Evolutionary conservation across 495 filamentous ascomycete genomes (phyloP).

Genomic region (Emericellopsis terricola): DNA sequence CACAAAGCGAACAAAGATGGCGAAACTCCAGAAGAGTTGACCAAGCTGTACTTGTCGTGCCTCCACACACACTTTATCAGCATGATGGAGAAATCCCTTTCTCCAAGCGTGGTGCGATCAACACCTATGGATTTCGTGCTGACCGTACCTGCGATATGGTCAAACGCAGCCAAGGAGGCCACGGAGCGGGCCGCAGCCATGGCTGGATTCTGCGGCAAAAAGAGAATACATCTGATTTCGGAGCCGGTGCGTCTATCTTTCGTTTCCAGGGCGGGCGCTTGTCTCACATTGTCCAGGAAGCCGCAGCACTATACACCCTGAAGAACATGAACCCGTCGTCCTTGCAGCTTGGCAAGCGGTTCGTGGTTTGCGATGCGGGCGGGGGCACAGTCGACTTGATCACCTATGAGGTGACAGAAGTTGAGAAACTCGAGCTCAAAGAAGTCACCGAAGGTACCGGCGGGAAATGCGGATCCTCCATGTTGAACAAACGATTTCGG

Average conservation of each 20-base stretch:
- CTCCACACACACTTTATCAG: constrained; percentile 17
- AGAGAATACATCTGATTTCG: constrained; percentile 31
- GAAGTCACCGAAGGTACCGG: constrained; percentile 18
- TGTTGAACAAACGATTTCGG: constrained; percentile 19
- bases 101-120: constrained; percentile 9
- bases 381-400: constrained; percentile 40
- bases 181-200: constrained; percentile 24
- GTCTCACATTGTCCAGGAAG: constrained; percentile 19
- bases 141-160: constrained; percentile 39
- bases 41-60: constrained; percentile 19
- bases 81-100: constrained; percentile 12
- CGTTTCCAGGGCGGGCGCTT: neutral
- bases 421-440: constrained; percentile 10
- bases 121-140: constrained; percentile 21
- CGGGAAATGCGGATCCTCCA: constrained; percentile 17
- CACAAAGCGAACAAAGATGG: constrained; percentile 1
- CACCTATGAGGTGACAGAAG: constrained; percentile 1
- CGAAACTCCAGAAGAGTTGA: constrained; percentile 11
- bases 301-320: constrained; percentile 36
- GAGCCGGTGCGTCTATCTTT: constrained; percentile 27
- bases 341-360: constrained; percentile 8
- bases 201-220: constrained; percentile 30
- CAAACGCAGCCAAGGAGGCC: constrained; percentile 27
- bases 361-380: constrained; percentile 39
- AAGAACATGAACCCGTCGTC: constrained; percentile 9